phyloP scores from a whole-genome alignment of 441 rosid species.

The Adansonia rubrostipa region DNA sequence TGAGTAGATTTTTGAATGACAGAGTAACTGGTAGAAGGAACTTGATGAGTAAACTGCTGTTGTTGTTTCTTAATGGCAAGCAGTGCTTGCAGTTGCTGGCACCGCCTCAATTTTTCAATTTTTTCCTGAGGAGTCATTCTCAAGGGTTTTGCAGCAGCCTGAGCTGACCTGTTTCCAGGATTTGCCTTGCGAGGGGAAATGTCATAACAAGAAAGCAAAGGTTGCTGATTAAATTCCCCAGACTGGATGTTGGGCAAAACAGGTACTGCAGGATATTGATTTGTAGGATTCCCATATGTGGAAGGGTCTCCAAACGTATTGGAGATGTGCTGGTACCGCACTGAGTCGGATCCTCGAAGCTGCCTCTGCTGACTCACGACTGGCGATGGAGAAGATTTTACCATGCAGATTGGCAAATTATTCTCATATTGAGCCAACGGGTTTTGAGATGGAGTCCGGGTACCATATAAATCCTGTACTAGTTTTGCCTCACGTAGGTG shows the following conservation, averaged over 20 bases:
- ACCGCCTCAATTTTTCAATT: slow-evolving; percentile 84
- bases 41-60: slow-evolving; percentile 64
- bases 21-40: slow-evolving; percentile 48
- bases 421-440: slow-evolving; percentile 48
- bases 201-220: slow-evolving; percentile 56
- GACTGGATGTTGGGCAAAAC: slow-evolving; percentile 53
- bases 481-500: slow-evolving; percentile 43
- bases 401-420: slow-evolving; percentile 41
- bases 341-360: slow-evolving; percentile 54
- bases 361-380: slow-evolving; percentile 53
- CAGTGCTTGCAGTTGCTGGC: slow-evolving; percentile 96
- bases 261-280: slow-evolving; percentile 62
- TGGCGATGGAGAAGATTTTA: slow-evolving; percentile 44
- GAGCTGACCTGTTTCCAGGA: slow-evolving; percentile 45
- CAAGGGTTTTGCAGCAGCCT: slow-evolving; percentile 51
- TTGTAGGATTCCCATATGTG: slow-evolving; percentile 52
- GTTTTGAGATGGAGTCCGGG: slow-evolving; percentile 51
- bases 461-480: slow-evolving; percentile 47
- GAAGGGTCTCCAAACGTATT: slow-evolving; percentile 55
- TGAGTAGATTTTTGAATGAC: slow-evolving; percentile 43
- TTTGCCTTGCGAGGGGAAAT: slow-evolving; percentile 47
- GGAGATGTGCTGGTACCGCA: slow-evolving; percentile 53
- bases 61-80: slow-evolving; percentile 92
- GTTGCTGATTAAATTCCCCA: slow-evolving; percentile 52
- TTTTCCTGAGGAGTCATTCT: slow-evolving; percentile 96